phyloP scores from a whole-genome alignment of 176 grass and related monocot genomes.

The Triticum turgidum region DNA sequence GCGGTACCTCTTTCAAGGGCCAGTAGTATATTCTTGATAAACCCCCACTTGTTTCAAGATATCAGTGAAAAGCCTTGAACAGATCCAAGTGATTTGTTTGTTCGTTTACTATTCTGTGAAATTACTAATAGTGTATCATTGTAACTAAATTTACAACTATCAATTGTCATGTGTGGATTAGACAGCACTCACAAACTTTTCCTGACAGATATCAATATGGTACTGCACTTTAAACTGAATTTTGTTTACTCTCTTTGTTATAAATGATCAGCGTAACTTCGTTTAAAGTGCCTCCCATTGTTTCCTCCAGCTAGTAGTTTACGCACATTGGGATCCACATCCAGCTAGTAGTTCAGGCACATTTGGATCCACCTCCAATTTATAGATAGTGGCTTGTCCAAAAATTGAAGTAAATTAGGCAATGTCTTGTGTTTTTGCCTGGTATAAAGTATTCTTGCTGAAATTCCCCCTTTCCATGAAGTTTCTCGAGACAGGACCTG shows the following conservation, averaged over 20 bases:
- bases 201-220: not conserved
- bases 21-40: not conserved
- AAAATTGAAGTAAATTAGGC: not conserved
- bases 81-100: not conserved
- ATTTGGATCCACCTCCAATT: not conserved
- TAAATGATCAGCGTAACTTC: not conserved
- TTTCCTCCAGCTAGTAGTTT: conserved; percentile 6
- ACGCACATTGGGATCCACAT: not conserved
- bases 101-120: not conserved
- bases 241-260: conserved; percentile 4
- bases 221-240: not conserved
- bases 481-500: conserved; percentile 92
- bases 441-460: not conserved
- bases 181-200: not conserved
- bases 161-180: not conserved
- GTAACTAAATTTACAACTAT: not conserved
- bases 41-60: not conserved
- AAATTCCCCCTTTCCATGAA: conserved; percentile 24
- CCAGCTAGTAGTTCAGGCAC: not conserved
- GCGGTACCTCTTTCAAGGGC: not conserved
- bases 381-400: not conserved
- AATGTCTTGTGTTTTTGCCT: not conserved
- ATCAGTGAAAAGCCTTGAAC: not conserved
- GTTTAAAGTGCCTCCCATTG: no score
- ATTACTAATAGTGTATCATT: not conserved